These are phyloP conservation scores for Heliamphora pulchella DNA, from an alignment of 179 eudicot species.

Conservation along the genomic window DNA sequence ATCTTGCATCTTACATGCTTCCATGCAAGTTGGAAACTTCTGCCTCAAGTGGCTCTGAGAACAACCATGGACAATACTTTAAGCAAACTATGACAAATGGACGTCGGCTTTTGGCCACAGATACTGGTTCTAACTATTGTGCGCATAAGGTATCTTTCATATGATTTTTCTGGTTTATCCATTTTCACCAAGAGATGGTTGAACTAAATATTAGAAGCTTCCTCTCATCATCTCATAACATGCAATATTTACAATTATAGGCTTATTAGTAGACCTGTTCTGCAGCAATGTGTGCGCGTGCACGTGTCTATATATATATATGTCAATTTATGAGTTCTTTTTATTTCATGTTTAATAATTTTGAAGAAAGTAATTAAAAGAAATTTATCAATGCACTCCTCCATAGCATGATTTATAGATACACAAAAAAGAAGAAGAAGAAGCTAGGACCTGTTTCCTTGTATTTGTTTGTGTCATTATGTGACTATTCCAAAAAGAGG, in stretches of 20 bases:
- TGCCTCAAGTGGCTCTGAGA: slow-evolving; percentile 11
- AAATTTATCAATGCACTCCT: neutral
- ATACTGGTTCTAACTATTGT: slow-evolving; percentile 24
- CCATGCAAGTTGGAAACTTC: slow-evolving; percentile 46
- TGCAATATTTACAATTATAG: neutral
- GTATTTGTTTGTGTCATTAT: neutral
- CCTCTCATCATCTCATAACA: neutral
- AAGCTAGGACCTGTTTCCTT: neutral
- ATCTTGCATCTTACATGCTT: slow-evolving; percentile 56
- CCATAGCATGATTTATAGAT: neutral
- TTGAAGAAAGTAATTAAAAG: neutral
- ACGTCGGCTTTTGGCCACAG: slow-evolving; percentile 54
- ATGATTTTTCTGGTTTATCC: neutral
- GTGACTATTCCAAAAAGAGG: neutral
- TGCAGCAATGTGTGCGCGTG: no score
- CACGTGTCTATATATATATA: no score
- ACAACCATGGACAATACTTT: slow-evolving; percentile 19
- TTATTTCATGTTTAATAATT: neutral
- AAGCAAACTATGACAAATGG: slow-evolving; percentile 25
- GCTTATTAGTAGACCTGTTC: neutral
- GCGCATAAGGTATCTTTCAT: slow-evolving; percentile 30
- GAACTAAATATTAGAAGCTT: neutral
- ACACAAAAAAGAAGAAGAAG: neutral
- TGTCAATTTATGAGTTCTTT: neutral
- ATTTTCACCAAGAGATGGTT: neutral